A percentile compares a stretch with the other conserved stretches of the same genome.
Evolutionary conservation across 768 basidiomycete genomes (phyloP).

Genomic region (Tylopilus cervinicoccineus): DNA sequence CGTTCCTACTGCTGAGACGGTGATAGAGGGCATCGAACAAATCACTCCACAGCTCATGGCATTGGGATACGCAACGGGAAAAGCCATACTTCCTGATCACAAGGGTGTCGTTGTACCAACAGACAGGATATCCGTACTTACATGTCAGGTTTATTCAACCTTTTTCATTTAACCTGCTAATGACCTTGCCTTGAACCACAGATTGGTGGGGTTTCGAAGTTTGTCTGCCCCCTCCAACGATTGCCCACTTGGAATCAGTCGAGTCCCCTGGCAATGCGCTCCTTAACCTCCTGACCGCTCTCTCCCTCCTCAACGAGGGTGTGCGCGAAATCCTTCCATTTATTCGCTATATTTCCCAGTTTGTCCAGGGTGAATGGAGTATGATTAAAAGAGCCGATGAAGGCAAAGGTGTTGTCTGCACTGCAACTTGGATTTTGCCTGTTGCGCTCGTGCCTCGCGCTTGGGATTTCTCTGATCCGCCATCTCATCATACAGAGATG

Average conservation of each 20-base stretch:
- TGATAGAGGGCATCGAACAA: constrained; percentile 62
- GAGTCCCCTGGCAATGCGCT: constrained; percentile 52
- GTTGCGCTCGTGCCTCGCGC: constrained; percentile 73
- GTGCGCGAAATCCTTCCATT: constrained; percentile 82
- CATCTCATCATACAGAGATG: constrained; percentile 29
- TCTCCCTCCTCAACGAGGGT: constrained; percentile 66
- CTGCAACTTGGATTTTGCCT: constrained; percentile 89
- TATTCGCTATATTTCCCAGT: constrained; percentile 78
- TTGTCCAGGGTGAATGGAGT: constrained; percentile 70
- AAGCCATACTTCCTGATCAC: constrained; percentile 62
- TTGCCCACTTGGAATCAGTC: constrained; percentile 60
- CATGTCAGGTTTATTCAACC: constrained; percentile 50
- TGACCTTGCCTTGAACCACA: constrained; percentile 24
- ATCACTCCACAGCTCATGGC: constrained; percentile 78
- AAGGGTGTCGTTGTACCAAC: constrained; percentile 65
- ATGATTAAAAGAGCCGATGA: constrained; percentile 58
- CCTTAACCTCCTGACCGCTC: constrained; percentile 71
- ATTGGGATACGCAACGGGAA: constrained; percentile 72
- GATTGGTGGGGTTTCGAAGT: constrained; percentile 93
- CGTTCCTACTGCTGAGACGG: constrained; percentile 69
- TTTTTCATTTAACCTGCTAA: constrained; percentile 4
- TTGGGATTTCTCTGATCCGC: constrained; percentile 66
- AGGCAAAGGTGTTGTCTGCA: constrained; percentile 81
- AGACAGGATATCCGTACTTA: constrained; percentile 74
- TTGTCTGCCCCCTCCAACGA: constrained; percentile 65